Percentiles rank a stretch among this genome's conserved stretches.
phyloP scores from a whole-genome alignment of 176 grass and related monocot genomes.

The Thalia dealbata region DNA sequence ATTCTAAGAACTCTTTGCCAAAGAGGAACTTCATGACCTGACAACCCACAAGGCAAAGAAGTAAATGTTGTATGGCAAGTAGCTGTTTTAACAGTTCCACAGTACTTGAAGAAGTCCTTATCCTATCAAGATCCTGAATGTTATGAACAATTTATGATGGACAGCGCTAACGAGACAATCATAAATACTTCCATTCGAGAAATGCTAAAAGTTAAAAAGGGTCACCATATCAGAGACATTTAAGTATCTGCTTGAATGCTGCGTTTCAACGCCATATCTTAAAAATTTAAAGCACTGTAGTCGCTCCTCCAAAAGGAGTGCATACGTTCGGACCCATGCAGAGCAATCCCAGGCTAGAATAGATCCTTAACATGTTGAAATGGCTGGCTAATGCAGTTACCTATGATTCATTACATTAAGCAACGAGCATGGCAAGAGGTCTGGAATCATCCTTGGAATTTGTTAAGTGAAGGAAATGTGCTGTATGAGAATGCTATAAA shows the following conservation, averaged over 20 bases:
- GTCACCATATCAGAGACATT: slow-evolving; percentile 46
- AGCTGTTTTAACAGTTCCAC: slow-evolving; percentile 67
- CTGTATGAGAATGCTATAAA: not conserved
- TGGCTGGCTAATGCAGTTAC: not conserved
- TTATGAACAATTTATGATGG: not conserved
- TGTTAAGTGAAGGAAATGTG: too few species aligned
- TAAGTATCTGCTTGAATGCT: slow-evolving; percentile 50
- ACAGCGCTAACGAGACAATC: not conserved
- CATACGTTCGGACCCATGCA: slow-evolving; percentile 72
- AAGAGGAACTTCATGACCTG: slow-evolving; percentile 8
- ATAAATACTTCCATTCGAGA: not conserved
- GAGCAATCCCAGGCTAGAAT: slow-evolving; percentile 81
- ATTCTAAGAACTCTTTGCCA: not conserved
- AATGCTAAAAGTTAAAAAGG: not conserved
- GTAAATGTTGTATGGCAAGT: slow-evolving; percentile 67
- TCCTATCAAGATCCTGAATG: slow-evolving; percentile 67
- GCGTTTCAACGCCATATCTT: slow-evolving; percentile 72
- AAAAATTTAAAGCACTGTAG: slow-evolving; percentile 61
- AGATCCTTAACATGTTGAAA: slow-evolving; percentile 1
- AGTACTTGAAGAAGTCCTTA: slow-evolving; percentile 49
- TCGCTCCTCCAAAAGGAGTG: slow-evolving; percentile 65
- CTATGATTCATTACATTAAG: not conserved
- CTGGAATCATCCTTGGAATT: slow-evolving; percentile 9
- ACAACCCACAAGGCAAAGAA: slow-evolving; percentile 57
- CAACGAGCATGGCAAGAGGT: slow-evolving; percentile 1